Conservation (phyloP, 768 basidiomycete genomes). For the Cyclocybe aegerita region DNA sequence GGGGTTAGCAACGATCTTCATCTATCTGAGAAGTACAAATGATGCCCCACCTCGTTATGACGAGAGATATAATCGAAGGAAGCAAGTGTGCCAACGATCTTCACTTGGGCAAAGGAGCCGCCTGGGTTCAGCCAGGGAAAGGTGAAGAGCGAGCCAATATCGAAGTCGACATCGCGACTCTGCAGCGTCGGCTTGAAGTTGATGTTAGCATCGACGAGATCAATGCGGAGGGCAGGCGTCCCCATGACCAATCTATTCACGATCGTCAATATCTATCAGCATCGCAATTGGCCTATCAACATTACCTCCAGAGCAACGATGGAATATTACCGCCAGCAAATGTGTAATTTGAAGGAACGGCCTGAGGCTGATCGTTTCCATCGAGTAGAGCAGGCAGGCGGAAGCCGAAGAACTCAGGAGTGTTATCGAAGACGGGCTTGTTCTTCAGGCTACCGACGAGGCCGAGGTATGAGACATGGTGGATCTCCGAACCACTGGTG, state of each 20-base stretch:
- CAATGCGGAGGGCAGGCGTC: slow-evolving; percentile 42
- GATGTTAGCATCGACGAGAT: slow-evolving; percentile 45
- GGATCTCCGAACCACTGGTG: slow-evolving; percentile 28
- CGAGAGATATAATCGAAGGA: slow-evolving; percentile 48
- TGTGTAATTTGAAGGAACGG: slow-evolving; percentile 42
- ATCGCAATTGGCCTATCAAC: slow-evolving; percentile 8
- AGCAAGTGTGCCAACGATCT: slow-evolving; percentile 46
- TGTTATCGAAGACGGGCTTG: slow-evolving; percentile 52
- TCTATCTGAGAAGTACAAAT: background rate
- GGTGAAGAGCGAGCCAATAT: slow-evolving; percentile 30
- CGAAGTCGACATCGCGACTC: slow-evolving; percentile 18
- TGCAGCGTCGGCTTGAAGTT: slow-evolving; percentile 39
- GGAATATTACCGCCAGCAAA: slow-evolving; percentile 43
- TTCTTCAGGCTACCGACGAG: slow-evolving; percentile 40
- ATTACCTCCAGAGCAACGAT: slow-evolving; percentile 37
- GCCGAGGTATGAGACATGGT: slow-evolving; percentile 49
- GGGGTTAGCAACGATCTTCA: background rate
- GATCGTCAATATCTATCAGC: background rate
- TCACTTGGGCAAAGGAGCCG: slow-evolving; percentile 38
- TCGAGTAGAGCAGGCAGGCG: slow-evolving; percentile 42
- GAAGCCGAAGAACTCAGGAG: slow-evolving; percentile 45
- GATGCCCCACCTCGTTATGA: slow-evolving; percentile 38
- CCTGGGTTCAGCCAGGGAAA: slow-evolving; percentile 35
- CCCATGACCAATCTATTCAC: slow-evolving; percentile 44
- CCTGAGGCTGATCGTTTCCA: slow-evolving; percentile 38